Conservation (phyloP, 495 filamentous ascomycete genomes). For the Margaritispora aquatica region DNA sequence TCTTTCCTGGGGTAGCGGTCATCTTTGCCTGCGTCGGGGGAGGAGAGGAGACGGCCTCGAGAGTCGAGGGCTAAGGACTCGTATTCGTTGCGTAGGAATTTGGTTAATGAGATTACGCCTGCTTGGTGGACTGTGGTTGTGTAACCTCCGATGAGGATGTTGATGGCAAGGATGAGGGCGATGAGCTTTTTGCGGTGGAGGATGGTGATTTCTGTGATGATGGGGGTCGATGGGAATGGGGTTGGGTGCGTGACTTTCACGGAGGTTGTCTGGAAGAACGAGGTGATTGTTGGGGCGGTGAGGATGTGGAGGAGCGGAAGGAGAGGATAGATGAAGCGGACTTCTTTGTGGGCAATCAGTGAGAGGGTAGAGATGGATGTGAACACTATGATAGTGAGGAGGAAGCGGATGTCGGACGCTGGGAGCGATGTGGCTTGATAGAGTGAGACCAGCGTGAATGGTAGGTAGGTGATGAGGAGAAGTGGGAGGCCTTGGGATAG, state of each 20-base stretch:
- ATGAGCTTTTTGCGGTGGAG: conserved; percentile 47
- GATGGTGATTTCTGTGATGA: conserved; percentile 15
- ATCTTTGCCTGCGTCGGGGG: conserved; percentile 9
- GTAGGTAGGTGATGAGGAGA: conserved; percentile 76
- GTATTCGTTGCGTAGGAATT: conserved; percentile 68
- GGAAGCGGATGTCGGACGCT: conserved; percentile 32
- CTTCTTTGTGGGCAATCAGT: conserved; percentile 89
- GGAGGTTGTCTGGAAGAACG: conserved; percentile 49
- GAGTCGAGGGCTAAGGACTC: conserved; percentile 29
- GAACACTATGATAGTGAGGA: conserved; percentile 55
- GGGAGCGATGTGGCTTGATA: conserved; percentile 39
- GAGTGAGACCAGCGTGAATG: conserved; percentile 63
- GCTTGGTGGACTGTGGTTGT: conserved; percentile 71
- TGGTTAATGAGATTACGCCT: conserved; percentile 64
- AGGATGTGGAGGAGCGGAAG: conserved; percentile 81
- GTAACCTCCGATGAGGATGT: conserved; percentile 68
- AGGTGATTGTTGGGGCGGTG: conserved; percentile 56
- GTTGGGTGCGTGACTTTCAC: conserved; percentile 2
- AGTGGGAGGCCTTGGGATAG: conserved; percentile 83
- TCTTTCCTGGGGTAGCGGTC: conserved; percentile 2
- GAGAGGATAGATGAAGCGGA: conserved; percentile 93
- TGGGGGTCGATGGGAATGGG: conserved; percentile 11
- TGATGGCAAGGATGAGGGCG: conserved; percentile 52
- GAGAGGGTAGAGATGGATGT: conserved; percentile 60
- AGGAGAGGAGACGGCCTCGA: conserved; percentile 14